These are phyloP conservation scores for Magnaporthiopsis poae DNA, from an alignment of 2,329 filamentous ascomycete species.

Conservation along the genomic window DNA sequence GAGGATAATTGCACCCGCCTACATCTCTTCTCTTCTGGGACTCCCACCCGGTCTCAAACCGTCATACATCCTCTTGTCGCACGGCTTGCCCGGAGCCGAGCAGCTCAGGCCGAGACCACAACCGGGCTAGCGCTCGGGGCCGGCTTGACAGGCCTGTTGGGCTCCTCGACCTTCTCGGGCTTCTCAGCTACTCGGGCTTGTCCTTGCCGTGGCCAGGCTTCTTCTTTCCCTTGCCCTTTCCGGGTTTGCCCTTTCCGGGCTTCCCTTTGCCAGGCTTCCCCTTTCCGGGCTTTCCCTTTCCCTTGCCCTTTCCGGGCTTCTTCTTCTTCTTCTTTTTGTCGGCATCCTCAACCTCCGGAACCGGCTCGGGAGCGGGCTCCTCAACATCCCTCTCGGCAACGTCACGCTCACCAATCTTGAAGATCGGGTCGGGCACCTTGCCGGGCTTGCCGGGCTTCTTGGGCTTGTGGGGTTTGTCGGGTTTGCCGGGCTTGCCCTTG, in stretches of 20 bases:
- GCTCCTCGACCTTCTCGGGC: background rate
- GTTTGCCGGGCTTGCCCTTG: background rate
- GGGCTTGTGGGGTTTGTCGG: background rate
- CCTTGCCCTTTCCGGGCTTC: constrained; percentile 2
- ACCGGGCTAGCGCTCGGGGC: background rate
- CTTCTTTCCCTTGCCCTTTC: background rate
- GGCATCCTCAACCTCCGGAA: background rate
- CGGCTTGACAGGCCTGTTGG: background rate
- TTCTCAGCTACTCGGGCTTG: background rate
- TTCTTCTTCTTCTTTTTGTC: constrained; percentile 3
- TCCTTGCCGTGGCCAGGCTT: background rate
- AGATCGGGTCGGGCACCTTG: background rate
- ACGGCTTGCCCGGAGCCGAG: background rate
- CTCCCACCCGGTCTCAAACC: background rate
- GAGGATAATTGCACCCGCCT: background rate
- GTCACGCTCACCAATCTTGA: background rate
- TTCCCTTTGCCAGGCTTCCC: background rate
- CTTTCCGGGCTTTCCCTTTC: background rate
- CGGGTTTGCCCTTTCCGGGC: background rate
- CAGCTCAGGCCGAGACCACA: background rate
- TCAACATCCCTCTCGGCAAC: background rate
- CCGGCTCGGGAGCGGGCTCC: background rate
- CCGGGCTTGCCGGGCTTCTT: background rate
- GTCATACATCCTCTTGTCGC: background rate
- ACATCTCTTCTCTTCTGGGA: background rate